Conservation (phyloP, 148 eudicot genomes). For the Vaccinium myrtillus region DNA sequence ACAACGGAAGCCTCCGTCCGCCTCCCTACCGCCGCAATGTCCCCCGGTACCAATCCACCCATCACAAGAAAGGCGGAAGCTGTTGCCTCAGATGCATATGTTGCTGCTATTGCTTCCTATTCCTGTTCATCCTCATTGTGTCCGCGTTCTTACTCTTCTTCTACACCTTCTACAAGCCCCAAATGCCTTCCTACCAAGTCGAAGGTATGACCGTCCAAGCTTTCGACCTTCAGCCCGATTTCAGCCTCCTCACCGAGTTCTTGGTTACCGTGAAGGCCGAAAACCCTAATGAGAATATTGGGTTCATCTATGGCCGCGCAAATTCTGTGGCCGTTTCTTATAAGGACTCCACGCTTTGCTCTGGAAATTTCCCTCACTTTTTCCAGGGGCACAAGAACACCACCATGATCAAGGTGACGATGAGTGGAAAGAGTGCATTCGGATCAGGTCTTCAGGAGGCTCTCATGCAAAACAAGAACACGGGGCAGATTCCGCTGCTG, state of each 20-base stretch:
- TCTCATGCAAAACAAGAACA: conserved; percentile 12
- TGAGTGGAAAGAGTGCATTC: conserved; percentile 39
- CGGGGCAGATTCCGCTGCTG: conserved; percentile 41
- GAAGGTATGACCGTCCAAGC: conserved; percentile 34
- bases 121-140: conserved; percentile 27
- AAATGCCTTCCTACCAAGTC: conserved; percentile 43
- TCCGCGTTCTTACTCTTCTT: conserved; percentile 15
- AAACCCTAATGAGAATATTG: conserved; percentile 48
- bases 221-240: conserved; percentile 35
- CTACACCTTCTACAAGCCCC: conserved; percentile 45
- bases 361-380: conserved; percentile 49
- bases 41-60: conserved; percentile 24
- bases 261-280: conserved; percentile 36
- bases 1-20: conserved; percentile 25
- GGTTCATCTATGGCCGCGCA: conserved; percentile 33
- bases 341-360: conserved; percentile 30
- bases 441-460: conserved; percentile 44
- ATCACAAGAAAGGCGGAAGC: conserved; percentile 17
- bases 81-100: conserved; percentile 48
- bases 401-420: conserved; percentile 32
- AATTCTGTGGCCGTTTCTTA: conserved; percentile 35
- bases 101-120: conserved; percentile 46
- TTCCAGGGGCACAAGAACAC: conserved; percentile 42
- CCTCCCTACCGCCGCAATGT: conserved; percentile 33
- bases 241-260: conserved; percentile 32